These are phyloP conservation scores for Aspergillus texensis DNA, from an alignment of 2,329 filamentous ascomycete species.

Conservation along the genomic window DNA sequence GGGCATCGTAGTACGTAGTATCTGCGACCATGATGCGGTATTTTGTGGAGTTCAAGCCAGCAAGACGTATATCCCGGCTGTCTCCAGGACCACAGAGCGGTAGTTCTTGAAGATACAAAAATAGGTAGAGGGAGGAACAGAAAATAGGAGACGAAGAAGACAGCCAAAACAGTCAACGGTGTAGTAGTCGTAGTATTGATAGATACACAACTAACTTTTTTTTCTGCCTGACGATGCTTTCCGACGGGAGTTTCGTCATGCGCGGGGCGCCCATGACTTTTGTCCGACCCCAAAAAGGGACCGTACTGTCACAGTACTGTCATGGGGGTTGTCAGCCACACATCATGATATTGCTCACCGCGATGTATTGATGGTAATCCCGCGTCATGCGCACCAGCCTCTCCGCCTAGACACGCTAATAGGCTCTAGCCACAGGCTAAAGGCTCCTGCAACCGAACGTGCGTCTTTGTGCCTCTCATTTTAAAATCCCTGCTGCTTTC, in stretches of 20 bases:
- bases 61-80: constrained; percentile 5
- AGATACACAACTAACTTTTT: constrained; percentile 15
- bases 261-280: constrained; percentile 18
- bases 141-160: neutral
- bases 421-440: constrained; percentile 9
- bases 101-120: neutral
- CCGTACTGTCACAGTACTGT: constrained; percentile 5
- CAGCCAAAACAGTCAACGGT: neutral
- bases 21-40: constrained; percentile 74
- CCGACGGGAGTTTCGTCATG: constrained; percentile 28
- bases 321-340: neutral
- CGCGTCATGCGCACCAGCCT: constrained; percentile 2
- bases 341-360: neutral
- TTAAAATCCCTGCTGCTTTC: constrained; percentile 12
- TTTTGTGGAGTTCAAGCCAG: constrained; percentile 1
- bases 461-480: constrained; percentile 12
- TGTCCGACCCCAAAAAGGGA: neutral
- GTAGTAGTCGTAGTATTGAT: neutral
- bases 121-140: neutral
- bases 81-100: constrained; percentile 1
- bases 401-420: neutral
- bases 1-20: constrained; percentile 83
- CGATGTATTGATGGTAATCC: constrained; percentile 1
- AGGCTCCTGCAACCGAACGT: neutral
- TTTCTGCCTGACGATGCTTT: constrained; percentile 27